Evolutionary conservation across 108 stramenopile genomes (phyloP), one percentile per base, ranked within the genome.

Genomic region (Nitzschia sp.): DNA sequence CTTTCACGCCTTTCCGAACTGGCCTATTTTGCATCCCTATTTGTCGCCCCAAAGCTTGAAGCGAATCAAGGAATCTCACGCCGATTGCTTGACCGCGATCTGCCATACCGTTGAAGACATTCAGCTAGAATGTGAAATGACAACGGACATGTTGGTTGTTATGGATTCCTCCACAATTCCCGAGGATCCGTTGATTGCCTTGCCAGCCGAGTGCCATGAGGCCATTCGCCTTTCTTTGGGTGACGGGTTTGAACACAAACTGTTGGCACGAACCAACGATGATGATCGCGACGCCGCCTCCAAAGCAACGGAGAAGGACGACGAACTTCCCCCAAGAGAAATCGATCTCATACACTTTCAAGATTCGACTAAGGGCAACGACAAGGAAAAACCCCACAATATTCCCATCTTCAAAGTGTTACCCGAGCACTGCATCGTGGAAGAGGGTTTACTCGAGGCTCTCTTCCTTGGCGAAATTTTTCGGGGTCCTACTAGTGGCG

Each of bases 201-300:
- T 61, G 23, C 60, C 60, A n/a, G n/a, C n/a, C 8, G 60, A 61
- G 45, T 61, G 60, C 44, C 38, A 26, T 9, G 41, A 61, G 41
- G 36, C 60, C 2, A 41, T 61, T 13, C 32, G 33, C 9, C 60
- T 31, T 1, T 32, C 60, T 1, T 61, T 61, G 41, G 60, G 60
- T 1, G 30, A 60, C 6, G 30, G 17, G n/a, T 60, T 23, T 31
- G 33, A 38, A 17, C 28, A n/a, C 2, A 38, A 35, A 2, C 33
- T 22, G 2, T 19, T 38, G 5, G 26, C 4, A 11, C 3, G 29
- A 8, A 26, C 9, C 5, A 5, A 57, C 11, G 21, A 30, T 11
- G 9, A 5, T 9, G 9, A 11, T 29, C 17, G 25, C 9, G 38
- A 41, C 13, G 38, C 6, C 9, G 13, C 9, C 13, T 13, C 6